phyloP scores from a whole-genome alignment of 2,329 filamentous ascomycete genomes.

The Colletotrichum theobromicola region DNA sequence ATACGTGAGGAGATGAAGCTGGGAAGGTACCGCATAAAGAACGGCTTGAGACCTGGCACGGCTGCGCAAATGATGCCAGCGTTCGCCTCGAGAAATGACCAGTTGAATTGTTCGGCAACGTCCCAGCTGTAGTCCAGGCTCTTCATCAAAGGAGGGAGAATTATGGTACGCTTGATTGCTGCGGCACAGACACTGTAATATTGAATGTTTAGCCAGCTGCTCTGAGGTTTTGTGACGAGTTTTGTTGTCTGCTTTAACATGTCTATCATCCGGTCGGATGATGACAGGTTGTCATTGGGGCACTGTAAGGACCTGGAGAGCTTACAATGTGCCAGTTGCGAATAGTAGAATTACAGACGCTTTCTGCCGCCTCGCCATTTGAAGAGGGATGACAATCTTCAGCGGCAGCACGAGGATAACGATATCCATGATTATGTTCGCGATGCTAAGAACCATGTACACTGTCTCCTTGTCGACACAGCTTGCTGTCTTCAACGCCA shows the following conservation, averaged over 20 bases:
- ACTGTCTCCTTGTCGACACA: background rate
- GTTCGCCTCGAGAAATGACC: constrained; percentile 7
- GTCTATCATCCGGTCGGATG: background rate
- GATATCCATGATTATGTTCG: constrained; percentile 2
- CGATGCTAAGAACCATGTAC: background rate
- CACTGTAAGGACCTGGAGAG: no score
- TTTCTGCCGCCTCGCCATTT: constrained; percentile 7
- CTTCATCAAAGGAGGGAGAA: constrained; percentile 28
- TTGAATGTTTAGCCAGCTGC: background rate
- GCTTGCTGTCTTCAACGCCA: background rate
- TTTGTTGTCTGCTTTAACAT: background rate
- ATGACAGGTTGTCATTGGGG: background rate
- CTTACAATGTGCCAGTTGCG: background rate
- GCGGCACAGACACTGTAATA: constrained; percentile 28
- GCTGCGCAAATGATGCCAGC: constrained; percentile 9
- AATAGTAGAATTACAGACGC: background rate
- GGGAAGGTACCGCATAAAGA: constrained; percentile 22
- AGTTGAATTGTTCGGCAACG: constrained; percentile 33
- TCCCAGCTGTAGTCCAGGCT: constrained; percentile 31
- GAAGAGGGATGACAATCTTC: background rate
- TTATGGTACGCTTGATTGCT: constrained; percentile 31
- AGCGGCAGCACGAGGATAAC: background rate
- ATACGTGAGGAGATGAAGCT: background rate
- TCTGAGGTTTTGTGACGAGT: accelerated
- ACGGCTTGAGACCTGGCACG: constrained; percentile 19